Evolutionary conservation across 805 yeast species (phyloP).

Genomic region (Suhomyces sp.): DNA sequence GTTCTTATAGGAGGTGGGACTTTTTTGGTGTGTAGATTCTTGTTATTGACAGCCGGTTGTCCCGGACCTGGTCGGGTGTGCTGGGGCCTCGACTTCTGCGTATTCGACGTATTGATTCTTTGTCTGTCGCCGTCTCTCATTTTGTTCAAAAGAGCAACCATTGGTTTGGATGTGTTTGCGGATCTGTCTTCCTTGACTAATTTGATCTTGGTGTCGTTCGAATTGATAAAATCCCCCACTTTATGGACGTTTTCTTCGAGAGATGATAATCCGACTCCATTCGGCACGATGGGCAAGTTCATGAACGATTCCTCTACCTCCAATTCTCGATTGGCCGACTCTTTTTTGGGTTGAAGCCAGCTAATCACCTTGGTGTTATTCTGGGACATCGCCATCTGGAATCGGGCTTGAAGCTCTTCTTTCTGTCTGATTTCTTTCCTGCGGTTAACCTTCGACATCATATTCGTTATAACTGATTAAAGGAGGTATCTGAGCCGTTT

Average conservation of each 20-base stretch:
- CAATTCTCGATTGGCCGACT: slow-evolving; percentile 1
- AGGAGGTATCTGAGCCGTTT: too few relatives aligned
- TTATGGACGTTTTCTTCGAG: slow-evolving; percentile 15
- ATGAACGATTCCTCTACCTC: slow-evolving; percentile 20
- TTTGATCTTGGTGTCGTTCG: slow-evolving; percentile 8
- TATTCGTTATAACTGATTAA: not conserved
- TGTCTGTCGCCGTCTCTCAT: slow-evolving; percentile 27
- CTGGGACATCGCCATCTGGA: slow-evolving; percentile 43
- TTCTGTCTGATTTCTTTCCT: slow-evolving; percentile 46
- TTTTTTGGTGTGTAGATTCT: not conserved
- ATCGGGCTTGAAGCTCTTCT: slow-evolving; percentile 46
- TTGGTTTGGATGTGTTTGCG: slow-evolving; percentile 28
- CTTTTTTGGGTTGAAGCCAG: slow-evolving; percentile 29
- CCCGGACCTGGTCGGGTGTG: not conserved
- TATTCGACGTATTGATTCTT: not conserved
- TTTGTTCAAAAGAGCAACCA: slow-evolving; percentile 39
- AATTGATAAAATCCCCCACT: slow-evolving; percentile 29
- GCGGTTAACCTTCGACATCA: slow-evolving; percentile 3
- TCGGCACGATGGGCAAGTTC: slow-evolving; percentile 35
- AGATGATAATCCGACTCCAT: slow-evolving; percentile 29
- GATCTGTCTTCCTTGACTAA: slow-evolving; percentile 7
- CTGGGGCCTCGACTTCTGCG: not conserved
- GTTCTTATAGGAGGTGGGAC: not conserved
- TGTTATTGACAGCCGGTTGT: not conserved
- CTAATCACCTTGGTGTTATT: slow-evolving; percentile 34